phyloP scores from a whole-genome alignment of 2,329 filamentous ascomycete species.

The Xylaria sp. region DNA sequence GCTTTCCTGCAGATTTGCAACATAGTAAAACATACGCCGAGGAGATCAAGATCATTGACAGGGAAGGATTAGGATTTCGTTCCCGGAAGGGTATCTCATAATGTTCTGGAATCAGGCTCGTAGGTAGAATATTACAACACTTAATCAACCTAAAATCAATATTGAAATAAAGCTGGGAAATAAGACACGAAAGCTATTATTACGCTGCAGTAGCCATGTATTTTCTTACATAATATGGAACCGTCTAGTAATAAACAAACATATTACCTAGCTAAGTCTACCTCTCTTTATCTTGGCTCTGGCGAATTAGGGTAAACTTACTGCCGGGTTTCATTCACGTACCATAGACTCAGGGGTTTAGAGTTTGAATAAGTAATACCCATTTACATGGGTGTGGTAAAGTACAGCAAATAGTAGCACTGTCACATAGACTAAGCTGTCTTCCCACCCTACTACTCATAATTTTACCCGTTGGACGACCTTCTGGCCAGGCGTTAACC shows the following conservation, averaged over 20 bases:
- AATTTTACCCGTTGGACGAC: not conserved
- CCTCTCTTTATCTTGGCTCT: not conserved
- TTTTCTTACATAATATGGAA: not conserved
- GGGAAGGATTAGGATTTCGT: not conserved
- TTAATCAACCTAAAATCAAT: not conserved
- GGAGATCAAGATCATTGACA: constrained; percentile 3
- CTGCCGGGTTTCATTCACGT: too few species aligned
- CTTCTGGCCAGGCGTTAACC: not conserved
- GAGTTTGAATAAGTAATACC: too few species aligned
- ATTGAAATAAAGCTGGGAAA: constrained; percentile 1
- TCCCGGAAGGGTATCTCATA: not conserved
- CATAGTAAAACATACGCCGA: constrained; percentile 19
- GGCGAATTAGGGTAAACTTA: not conserved
- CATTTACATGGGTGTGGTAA: too few species aligned
- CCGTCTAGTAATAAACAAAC: not conserved
- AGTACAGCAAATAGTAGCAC: too few species aligned
- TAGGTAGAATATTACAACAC: not conserved
- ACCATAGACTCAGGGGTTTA: too few species aligned
- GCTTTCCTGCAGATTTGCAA: constrained; percentile 16
- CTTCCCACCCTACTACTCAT: not conserved
- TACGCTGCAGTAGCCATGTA: not conserved
- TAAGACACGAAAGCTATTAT: not conserved
- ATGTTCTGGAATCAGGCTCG: not conserved
- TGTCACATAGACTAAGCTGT: too few species aligned
- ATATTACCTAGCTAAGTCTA: not conserved